Conservation (phyloP, 2,329 filamentous ascomycete species). For the Pestalotiopsis sp. region DNA sequence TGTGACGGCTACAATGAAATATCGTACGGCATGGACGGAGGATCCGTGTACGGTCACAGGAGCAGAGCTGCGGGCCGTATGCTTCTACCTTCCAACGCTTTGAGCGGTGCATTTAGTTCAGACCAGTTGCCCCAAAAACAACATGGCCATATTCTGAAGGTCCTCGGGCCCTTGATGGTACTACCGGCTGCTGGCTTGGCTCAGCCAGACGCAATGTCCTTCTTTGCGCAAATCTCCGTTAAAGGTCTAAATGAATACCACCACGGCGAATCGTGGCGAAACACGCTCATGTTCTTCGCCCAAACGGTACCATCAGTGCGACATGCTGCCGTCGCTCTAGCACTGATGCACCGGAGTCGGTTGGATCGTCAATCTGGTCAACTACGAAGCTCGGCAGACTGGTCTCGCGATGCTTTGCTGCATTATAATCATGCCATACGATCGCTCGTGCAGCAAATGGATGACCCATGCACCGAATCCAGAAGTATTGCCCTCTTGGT, state of each 20-base stretch:
- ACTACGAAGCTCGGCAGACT: conserved; percentile 4
- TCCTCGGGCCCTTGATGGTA: conserved; percentile 24
- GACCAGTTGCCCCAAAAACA: background rate
- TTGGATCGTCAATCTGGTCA: conserved; percentile 20
- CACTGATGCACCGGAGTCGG: conserved; percentile 29
- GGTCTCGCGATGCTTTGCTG: conserved; percentile 23
- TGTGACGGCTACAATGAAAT: conserved; percentile 37
- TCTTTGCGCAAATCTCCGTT: conserved; percentile 32
- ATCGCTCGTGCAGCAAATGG: conserved; percentile 29
- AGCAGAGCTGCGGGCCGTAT: background rate
- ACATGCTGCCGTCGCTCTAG: conserved; percentile 35
- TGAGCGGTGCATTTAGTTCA: background rate
- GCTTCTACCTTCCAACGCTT: background rate
- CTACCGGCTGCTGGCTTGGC: conserved; percentile 21
- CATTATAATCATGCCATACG: conserved; percentile 34
- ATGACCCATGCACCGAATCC: conserved; percentile 22
- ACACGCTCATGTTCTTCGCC: conserved; percentile 37
- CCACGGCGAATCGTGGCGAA: conserved; percentile 33
- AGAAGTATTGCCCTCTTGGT: conserved; percentile 37
- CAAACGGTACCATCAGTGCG: conserved; percentile 36
- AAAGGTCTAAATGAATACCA: conserved; percentile 32
- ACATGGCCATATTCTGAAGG: conserved; percentile 15
- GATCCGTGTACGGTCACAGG: background rate
- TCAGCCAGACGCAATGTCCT: conserved; percentile 29
- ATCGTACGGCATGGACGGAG: background rate